Evolutionary conservation across 495 filamentous ascomycete genomes (phyloP).

Genomic region (Aspergillus steynii): DNA sequence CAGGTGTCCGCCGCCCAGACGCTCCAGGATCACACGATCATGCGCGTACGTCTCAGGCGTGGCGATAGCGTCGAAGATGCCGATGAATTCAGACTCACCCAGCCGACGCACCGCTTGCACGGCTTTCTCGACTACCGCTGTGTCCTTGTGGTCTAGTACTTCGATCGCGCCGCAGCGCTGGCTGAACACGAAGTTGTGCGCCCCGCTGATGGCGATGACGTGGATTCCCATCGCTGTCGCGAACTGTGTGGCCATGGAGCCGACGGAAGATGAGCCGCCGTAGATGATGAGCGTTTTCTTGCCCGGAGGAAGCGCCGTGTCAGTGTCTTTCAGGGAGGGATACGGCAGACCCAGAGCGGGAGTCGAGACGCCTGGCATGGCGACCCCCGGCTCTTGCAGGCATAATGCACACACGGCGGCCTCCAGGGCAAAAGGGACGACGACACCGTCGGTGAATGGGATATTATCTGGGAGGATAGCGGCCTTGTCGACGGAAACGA

Average conservation of each 20-base stretch:
- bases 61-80: slow-evolving; percentile 14
- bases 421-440: slow-evolving; percentile 9
- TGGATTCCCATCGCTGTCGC: slow-evolving; percentile 7
- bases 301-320: not conserved
- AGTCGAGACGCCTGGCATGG: slow-evolving; percentile 10
- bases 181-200: slow-evolving; percentile 9
- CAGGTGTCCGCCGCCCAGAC: slow-evolving; percentile 8
- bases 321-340: not conserved
- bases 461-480: slow-evolving; percentile 12
- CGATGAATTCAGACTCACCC: slow-evolving; percentile 4
- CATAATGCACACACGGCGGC: slow-evolving; percentile 7
- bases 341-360: slow-evolving; percentile 11
- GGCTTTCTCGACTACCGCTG: slow-evolving; percentile 1
- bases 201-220: slow-evolving; percentile 8
- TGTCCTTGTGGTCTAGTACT: slow-evolving; percentile 7
- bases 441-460: slow-evolving; percentile 13
- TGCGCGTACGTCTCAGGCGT: slow-evolving; percentile 10
- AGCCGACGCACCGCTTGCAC: not conserved
- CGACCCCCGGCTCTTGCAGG: slow-evolving; percentile 4
- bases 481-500: slow-evolving; percentile 12
- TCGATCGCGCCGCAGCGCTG: slow-evolving; percentile 3
- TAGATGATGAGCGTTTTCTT: slow-evolving; percentile 9
- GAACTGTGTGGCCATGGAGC: slow-evolving; percentile 12
- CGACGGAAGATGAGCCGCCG: slow-evolving; percentile 14
- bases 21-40: slow-evolving; percentile 4